Percentiles rank a stretch among this genome's conserved stretches.
These are phyloP conservation scores for Solanum ossicruentum DNA, from an alignment of 257 asterid genomes.

Conservation along the genomic window DNA sequence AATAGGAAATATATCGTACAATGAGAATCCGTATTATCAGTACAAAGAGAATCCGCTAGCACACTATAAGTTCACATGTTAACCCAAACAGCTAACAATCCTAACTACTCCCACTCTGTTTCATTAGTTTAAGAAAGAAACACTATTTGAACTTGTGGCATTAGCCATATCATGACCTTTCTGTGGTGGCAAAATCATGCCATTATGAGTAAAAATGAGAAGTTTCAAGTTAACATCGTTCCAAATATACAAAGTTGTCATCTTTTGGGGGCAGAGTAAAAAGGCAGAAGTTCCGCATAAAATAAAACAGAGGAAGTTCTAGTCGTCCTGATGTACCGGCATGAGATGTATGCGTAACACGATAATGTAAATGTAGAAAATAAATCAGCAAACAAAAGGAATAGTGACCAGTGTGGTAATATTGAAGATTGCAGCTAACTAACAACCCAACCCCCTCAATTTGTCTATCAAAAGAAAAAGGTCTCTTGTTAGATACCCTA, in stretches of 20 bases:
- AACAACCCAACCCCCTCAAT: background rate
- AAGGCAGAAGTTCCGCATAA: background rate
- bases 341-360: background rate
- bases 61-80: background rate
- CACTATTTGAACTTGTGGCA: background rate
- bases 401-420: background rate
- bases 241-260: background rate
- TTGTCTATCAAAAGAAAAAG: background rate
- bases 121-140: background rate
- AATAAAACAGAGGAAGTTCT: background rate
- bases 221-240: background rate
- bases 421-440: background rate
- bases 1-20: background rate
- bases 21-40: background rate
- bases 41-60: background rate
- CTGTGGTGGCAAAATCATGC: background rate
- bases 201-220: background rate
- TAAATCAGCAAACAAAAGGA: background rate
- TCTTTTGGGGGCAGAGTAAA: background rate
- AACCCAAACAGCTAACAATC: background rate
- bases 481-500: background rate
- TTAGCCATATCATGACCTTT: background rate
- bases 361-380: background rate
- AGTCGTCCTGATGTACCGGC: background rate
- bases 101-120: background rate